A percentile compares a stretch with the other conserved stretches of the same genome.
These are phyloP conservation scores for Aureobasidium sp. DNA, from an alignment of 2,329 filamentous ascomycete species.

Conservation along the genomic window DNA sequence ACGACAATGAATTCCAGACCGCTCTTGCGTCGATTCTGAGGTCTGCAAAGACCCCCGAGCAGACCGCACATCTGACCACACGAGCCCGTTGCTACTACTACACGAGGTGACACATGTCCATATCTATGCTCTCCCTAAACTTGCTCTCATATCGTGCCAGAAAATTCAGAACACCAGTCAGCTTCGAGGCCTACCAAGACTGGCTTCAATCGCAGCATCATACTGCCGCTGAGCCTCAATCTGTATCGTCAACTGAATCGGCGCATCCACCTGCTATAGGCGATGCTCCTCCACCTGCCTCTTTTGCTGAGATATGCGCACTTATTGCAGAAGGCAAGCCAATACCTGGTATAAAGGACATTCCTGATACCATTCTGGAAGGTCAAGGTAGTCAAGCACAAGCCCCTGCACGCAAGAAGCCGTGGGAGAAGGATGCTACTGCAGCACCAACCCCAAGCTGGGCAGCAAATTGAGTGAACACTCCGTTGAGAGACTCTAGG, in stretches of 20 bases:
- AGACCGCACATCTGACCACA: conserved; percentile 50
- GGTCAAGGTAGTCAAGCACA: conserved; percentile 55
- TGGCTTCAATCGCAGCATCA: conserved; percentile 41
- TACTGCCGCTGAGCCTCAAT: not conserved
- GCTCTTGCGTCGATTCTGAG: conserved; percentile 59
- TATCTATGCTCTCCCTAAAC: not conserved
- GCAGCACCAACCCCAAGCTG: conserved; percentile 8
- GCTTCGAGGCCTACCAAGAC: conserved; percentile 59
- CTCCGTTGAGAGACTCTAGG: no score
- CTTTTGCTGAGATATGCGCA: conserved; percentile 78
- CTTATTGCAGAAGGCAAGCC: conserved; percentile 74
- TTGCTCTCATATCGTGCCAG: conserved; percentile 19
- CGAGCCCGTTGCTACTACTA: conserved; percentile 66
- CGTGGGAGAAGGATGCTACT: conserved; percentile 63
- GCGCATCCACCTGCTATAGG: conserved; percentile 8
- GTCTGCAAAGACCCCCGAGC: conserved; percentile 45
- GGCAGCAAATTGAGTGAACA: not conserved
- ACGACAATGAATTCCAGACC: conserved; percentile 60
- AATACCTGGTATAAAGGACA: conserved; percentile 79
- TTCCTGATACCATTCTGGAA: conserved; percentile 69
- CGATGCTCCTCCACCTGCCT: conserved; percentile 66
- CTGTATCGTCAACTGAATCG: conserved; percentile 12
- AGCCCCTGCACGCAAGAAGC: conserved; percentile 53
- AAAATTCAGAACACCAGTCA: conserved; percentile 44
- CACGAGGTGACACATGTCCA: conserved; percentile 31